Base-by-base conservation (phyloP, 208 protist genomes). In the Acanthamoeba healyi region DNA sequence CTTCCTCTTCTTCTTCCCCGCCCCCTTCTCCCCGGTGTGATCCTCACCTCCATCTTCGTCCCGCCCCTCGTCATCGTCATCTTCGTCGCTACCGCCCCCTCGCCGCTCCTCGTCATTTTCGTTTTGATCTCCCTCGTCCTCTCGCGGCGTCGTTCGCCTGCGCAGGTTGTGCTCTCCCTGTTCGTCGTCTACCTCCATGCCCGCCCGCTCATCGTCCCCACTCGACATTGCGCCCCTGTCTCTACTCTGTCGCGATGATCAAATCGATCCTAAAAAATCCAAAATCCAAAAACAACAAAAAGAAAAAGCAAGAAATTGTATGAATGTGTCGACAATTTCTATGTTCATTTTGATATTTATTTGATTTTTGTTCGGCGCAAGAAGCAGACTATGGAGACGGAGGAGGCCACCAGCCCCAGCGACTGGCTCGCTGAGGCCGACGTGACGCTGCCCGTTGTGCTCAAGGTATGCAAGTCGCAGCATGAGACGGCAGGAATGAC, bases 1-100 rank as follows among this genome's bases (percentile, higher is more conserved):
- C 44, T 74, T 88, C 81, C 46, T 56, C 81, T 88, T 88, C 49
- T 42, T 88, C 44, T 88, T 88, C n/a, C 38, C 81, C 54, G 32
- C 81, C 6, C 54, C 81, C 81, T 88, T 42, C n/a, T 42, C 81
- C 7, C 81, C 81, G 10, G n/a, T 42, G 86, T 51, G 34, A 38
- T 74, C 40, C 12, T 77, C 86, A 6, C 42, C 40, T 38, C 74
- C 61, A 12, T 40, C 36, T 5, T 92, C 34, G 22, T 65, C 82
- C 38, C 19, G 42, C 6, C 12, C 40, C 5, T 32, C 26, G 22
- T 90, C 82, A 49, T 6, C 38, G 9, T 42, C 49, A 88, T 63
- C 32, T 14, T 61, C 22, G 26, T 29, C 34, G n/a, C 34, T 24
- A 3, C 15, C 77, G 14, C 54, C 84, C 17, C 42, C n/a, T 51